phyloP scores from a whole-genome alignment of 2,329 filamentous ascomycete species.

The Trichoderma brevicompactum region DNA sequence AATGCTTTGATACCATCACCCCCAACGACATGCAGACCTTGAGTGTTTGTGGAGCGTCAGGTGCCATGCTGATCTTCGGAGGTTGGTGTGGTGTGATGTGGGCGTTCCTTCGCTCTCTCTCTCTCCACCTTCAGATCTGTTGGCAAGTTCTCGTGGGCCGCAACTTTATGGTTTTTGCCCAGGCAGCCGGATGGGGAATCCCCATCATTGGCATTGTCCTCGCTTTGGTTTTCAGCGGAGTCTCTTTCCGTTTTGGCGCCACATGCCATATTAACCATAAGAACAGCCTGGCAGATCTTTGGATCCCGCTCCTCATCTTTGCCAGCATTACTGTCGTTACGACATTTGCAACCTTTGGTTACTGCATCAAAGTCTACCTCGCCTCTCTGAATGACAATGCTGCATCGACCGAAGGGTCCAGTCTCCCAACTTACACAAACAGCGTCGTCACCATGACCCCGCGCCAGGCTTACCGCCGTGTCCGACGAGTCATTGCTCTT shows the following conservation, averaged over 20 bases:
- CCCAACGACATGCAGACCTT: conserved; percentile 89
- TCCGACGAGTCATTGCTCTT: conserved; percentile 83
- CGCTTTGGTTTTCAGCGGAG: conserved; percentile 82
- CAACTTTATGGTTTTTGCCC: conserved; percentile 85
- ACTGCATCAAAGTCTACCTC: conserved; percentile 95
- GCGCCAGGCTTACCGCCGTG: conserved; percentile 82
- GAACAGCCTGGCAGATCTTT: conserved; percentile 82
- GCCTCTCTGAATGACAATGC: conserved; percentile 77
- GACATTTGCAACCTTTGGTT: conserved; percentile 83
- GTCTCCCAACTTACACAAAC: conserved; percentile 69
- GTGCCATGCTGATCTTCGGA: conserved; percentile 81
- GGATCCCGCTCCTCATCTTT: conserved; percentile 85
- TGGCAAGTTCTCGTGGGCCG: conserved; percentile 92
- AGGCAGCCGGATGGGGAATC: conserved; percentile 82
- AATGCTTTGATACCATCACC: conserved; percentile 90
- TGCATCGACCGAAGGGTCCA: conserved; percentile 71
- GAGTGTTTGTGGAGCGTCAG: conserved; percentile 83
- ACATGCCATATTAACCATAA: conserved; percentile 94
- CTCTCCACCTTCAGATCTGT: conserved; percentile 95
- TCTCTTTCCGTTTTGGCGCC: conserved; percentile 89
- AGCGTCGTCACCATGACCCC: conserved; percentile 80
- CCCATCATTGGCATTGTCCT: conserved; percentile 75
- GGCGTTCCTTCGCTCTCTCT: conserved; percentile 87
- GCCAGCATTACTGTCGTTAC: conserved; percentile 75
- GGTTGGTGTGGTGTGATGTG: conserved; percentile 85